These are phyloP conservation scores for Pelagomonas calceolata DNA, from an alignment of 108 stramenopile species.

Conservation along the genomic window DNA sequence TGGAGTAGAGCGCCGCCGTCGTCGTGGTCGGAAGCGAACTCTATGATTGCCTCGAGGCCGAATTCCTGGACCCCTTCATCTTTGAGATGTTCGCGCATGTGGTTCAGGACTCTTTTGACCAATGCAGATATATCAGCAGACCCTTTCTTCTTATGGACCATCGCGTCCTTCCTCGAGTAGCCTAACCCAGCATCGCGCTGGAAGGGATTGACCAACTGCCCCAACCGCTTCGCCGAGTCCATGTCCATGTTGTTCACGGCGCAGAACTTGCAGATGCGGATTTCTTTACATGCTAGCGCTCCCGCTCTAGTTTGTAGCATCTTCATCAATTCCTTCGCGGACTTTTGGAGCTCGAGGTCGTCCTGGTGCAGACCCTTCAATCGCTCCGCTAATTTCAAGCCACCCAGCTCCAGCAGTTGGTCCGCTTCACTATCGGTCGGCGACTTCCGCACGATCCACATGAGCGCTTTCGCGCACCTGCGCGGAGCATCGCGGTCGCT, in stretches of 20 bases:
- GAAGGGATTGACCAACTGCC: neutral
- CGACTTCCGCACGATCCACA: too few species aligned
- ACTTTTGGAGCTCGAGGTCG: neutral
- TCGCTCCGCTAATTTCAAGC: neutral
- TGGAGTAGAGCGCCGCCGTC: neutral
- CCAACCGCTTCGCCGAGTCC: neutral
- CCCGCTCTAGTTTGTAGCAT: neutral
- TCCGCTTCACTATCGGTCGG: neutral
- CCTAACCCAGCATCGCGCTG: too few species aligned
- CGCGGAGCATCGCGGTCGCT: too few species aligned
- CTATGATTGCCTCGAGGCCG: neutral
- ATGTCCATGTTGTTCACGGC: neutral
- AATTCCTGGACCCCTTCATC: neutral
- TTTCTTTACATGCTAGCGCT: neutral
- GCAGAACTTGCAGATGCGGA: neutral
- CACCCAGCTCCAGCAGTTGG: neutral
- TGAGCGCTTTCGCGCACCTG: too few species aligned
- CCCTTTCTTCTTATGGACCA: neutral
- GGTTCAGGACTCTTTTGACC: neutral
- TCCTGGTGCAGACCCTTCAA: neutral
- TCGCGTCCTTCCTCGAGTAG: neutral
- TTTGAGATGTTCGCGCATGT: neutral
- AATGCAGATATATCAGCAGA: neutral
- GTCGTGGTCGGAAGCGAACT: neutral
- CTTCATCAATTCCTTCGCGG: neutral